These are phyloP conservation scores for thale cress (Arabidopsis thaliana) DNA, from an alignment of 345 rosid species.

Conservation along the genomic window DNA sequence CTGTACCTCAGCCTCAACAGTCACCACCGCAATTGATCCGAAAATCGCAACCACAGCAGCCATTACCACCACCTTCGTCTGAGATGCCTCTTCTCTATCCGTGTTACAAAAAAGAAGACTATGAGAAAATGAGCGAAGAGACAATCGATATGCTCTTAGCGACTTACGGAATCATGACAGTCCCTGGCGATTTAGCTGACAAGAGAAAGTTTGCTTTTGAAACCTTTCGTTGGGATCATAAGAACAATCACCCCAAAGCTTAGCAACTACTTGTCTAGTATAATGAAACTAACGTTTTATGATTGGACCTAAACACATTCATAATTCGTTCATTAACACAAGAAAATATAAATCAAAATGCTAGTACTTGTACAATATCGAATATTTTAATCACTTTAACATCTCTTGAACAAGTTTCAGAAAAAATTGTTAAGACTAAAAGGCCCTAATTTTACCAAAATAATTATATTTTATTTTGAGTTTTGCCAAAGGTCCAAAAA, in stretches of 20 bases:
- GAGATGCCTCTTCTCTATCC: background rate
- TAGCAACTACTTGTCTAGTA: background rate
- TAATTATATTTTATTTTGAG: no score
- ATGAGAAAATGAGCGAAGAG: slow-evolving; percentile 10
- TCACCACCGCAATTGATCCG: background rate
- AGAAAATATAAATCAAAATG: no score
- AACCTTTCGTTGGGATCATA: background rate
- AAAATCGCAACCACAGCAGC: slow-evolving; percentile 10
- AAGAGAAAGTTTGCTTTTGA: background rate
- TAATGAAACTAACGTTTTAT: background rate
- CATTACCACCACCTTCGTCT: background rate
- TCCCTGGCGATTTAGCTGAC: background rate
- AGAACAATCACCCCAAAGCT: background rate
- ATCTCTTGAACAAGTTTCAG: no score
- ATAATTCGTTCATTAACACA: background rate
- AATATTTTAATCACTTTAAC: no score
- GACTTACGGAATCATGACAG: background rate
- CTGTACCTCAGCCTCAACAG: background rate
- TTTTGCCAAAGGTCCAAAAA: no score
- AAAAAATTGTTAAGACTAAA: no score
- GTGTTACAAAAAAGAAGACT: background rate
- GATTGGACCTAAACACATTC: background rate
- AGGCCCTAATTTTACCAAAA: no score
- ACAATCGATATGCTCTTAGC: background rate
- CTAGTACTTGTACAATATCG: no score